Conservation (phyloP, 2,329 filamentous ascomycete genomes). For the Paraconiothyrium sp. region DNA sequence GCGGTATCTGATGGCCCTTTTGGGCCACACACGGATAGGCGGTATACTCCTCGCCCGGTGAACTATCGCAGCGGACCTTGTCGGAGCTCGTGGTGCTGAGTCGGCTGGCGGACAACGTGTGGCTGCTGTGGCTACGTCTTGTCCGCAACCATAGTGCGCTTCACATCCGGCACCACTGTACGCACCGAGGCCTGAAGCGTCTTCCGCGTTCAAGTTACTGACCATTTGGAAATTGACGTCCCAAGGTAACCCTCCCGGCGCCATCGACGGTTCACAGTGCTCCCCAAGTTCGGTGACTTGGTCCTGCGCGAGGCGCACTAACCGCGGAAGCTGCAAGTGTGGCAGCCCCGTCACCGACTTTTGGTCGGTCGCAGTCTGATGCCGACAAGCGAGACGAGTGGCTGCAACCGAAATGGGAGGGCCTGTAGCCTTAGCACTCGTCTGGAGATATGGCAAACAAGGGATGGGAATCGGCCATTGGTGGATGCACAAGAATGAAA, state of each 20-base stretch:
- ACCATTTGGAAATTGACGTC: neutral
- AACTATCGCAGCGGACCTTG: neutral
- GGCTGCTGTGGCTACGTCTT: constrained; percentile 10
- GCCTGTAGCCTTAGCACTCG: constrained; percentile 7
- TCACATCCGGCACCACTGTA: constrained; percentile 1
- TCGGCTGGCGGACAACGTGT: constrained; percentile 2
- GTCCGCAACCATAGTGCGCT: neutral
- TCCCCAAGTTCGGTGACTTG: constrained; percentile 10
- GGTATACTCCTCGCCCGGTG: neutral
- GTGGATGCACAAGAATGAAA: constrained; percentile 4
- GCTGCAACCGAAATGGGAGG: constrained; percentile 22
- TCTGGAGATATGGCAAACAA: neutral
- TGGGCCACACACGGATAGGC: neutral
- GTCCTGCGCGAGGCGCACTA: constrained; percentile 21
- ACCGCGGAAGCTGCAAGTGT: constrained; percentile 16
- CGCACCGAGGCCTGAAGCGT: neutral
- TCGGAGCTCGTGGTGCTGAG: neutral
- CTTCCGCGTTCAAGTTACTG: neutral
- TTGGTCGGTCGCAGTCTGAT: constrained; percentile 22
- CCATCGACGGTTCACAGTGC: neutral
- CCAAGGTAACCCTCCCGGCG: neutral
- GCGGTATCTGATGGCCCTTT: constrained; percentile 16
- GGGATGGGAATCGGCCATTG: neutral
- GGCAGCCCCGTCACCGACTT: constrained; percentile 37
- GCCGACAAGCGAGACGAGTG: constrained; percentile 14